These are phyloP conservation scores for Neckera pumila DNA, from an alignment of 225 moss, liverwort and hornwort genomes.

Conservation along the genomic window DNA sequence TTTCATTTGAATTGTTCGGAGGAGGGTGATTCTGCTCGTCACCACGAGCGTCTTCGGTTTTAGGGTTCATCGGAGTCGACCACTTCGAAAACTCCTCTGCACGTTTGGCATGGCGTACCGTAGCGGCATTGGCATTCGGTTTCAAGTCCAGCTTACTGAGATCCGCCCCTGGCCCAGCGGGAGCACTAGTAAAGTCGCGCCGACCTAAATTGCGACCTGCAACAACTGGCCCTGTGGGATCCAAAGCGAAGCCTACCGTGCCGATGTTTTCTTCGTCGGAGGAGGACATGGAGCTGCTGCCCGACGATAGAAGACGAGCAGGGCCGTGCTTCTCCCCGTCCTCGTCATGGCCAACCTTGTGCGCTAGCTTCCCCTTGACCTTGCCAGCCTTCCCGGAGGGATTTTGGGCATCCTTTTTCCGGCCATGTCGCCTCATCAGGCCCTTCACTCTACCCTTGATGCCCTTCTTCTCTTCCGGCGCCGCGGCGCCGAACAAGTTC, in stretches of 20 bases:
- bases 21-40: background rate
- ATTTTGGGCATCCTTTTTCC: background rate
- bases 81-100: constrained; percentile 2
- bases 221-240: constrained; percentile 20
- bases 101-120: background rate
- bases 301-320: background rate
- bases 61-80: background rate
- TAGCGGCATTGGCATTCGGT: background rate
- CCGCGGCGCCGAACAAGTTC: constrained; percentile 2
- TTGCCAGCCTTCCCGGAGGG: background rate
- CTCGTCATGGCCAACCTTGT: background rate
- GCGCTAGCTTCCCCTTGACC: background rate
- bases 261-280: constrained; percentile 28
- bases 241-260: constrained; percentile 15
- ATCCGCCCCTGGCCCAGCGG: constrained; percentile 6
- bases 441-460: constrained; percentile 25
- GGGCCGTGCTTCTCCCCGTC: background rate
- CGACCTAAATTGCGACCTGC: constrained; percentile 13
- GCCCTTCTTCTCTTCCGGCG: constrained; percentile 19
- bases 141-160: background rate
- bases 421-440: background rate
- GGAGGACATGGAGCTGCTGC: constrained; percentile 15
- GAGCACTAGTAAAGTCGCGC: background rate
- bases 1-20: background rate
- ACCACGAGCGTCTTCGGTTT: background rate